Percentiles rank a stretch among this genome's conserved stretches.
Evolutionary conservation across 441 rosid species (phyloP).

Genomic region (Eutrema salsugineum): DNA sequence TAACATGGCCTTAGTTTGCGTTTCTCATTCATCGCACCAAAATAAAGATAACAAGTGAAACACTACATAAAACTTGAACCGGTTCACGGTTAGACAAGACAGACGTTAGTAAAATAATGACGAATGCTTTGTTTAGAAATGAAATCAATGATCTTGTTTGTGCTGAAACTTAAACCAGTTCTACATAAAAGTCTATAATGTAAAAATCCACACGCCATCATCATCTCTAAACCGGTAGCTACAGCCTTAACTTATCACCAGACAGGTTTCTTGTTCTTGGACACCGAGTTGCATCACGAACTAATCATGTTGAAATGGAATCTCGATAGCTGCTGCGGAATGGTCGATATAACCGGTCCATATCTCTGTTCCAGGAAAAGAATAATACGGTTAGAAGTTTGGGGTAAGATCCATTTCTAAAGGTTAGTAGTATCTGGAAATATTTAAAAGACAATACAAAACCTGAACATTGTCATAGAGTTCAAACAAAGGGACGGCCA

Average conservation of each 20-base stretch:
- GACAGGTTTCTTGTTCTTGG: conserved; percentile 8
- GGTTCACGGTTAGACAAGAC: neutral
- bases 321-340: conserved; percentile 99
- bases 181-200: conserved; percentile 12
- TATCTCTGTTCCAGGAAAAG: conserved; percentile 62
- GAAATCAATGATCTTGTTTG: conserved; percentile 1
- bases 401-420: neutral
- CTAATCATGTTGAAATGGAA: conserved; percentile 97
- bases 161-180: neutral
- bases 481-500: conserved; percentile 96
- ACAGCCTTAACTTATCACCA: neutral
- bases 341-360: conserved; percentile 96
- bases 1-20: neutral
- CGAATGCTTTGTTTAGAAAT: neutral
- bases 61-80: too few species aligned
- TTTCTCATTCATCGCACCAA: neutral
- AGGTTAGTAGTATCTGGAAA: neutral
- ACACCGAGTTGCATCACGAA: conserved; percentile 38
- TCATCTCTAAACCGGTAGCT: conserved; percentile 24
- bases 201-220: neutral
- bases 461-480: conserved; percentile 99
- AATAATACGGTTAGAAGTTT: neutral
- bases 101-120: conserved; percentile 1
- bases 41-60: neutral
- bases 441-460: neutral